Evolutionary conservation across 257 asterid genomes (phyloP), one percentile per base, ranked within the genome.

Genomic region (Solanum clarkiae): DNA sequence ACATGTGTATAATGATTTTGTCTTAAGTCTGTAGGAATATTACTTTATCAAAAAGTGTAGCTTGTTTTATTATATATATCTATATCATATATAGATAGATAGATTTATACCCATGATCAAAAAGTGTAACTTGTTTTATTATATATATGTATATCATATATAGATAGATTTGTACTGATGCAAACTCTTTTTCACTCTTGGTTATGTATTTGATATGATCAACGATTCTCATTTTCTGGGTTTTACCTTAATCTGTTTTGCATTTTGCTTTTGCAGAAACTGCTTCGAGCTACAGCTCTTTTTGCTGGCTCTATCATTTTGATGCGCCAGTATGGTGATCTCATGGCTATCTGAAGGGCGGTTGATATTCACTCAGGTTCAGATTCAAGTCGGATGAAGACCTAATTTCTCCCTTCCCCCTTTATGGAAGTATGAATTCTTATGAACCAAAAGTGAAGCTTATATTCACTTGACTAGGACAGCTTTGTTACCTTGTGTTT

Each of bases 321-420:
- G 29, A 94, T 95, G 98, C 94, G 98, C 88, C 88, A 92, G 45
- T 93, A 88, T 80, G 99, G 99, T 72, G 98, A 95, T 71, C 68
- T 93, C 86, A 95, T 95, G 99, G 94, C 95, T 85, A 88, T 92
- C 68, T 94, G 89, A 92, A 51, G 59, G 82, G 65, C 18, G 47
- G 49, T 26, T 63, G 40, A 49, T 72, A 32, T 68, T 63, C 77
- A 18, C 55, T 53, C 51, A 12, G 44, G 70, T 66, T 66, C 36
- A 47, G 65, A 6, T 8, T 7, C 8, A 7, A 83, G 36, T 84
- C 5, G 55, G 2, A 51, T 53, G 20, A 53, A 26, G 65, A 16
- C 29, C 82, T 26, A 15, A 2, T 51, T 22, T 75, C 63, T 77
- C 15, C 56, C 80, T n/a, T 72, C 80, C 40, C 49, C 7, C 3